A percentile compares a stretch with the other conserved stretches of the same genome.
Evolutionary conservation across 176 grass and related monocot species (phyloP).

Genomic region (Musa beccarii): DNA sequence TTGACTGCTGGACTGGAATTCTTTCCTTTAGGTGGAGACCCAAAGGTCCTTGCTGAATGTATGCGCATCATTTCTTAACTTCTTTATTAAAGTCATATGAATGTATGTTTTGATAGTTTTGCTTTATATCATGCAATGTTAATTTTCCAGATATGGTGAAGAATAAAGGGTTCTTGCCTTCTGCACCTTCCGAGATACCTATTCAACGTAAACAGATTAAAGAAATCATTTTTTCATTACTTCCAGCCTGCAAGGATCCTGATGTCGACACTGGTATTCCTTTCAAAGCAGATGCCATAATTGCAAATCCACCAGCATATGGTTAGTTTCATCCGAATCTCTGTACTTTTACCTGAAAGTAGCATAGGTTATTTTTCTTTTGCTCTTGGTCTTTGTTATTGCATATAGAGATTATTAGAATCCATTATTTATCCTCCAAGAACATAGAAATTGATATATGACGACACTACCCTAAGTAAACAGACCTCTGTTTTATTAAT

Average conservation of each 20-base stretch:
- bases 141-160: conserved; percentile 87
- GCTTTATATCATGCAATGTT: background rate
- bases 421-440: too few species aligned
- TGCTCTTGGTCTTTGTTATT: background rate
- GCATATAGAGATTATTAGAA: too few species aligned
- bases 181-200: conserved; percentile 76
- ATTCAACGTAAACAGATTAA: conserved; percentile 91
- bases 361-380: background rate
- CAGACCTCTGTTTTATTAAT: too few species aligned
- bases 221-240: conserved; percentile 91
- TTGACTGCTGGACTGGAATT: conserved; percentile 84
- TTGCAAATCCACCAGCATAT: conserved; percentile 87
- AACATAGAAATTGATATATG: too few species aligned
- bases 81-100: background rate
- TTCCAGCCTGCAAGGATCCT: conserved; percentile 58
- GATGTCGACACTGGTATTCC: conserved; percentile 55
- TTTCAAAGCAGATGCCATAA: conserved; percentile 90
- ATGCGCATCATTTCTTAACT: conserved; percentile 18
- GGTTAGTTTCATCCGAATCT: conserved; percentile 36
- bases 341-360: background rate
- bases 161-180: conserved; percentile 96
- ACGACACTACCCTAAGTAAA: too few species aligned
- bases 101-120: background rate
- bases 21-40: conserved; percentile 86
- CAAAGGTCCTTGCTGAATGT: conserved; percentile 91